Conservation (phyloP, 495 filamentous ascomycete genomes). For the Astrothelium macrocarpum region DNA sequence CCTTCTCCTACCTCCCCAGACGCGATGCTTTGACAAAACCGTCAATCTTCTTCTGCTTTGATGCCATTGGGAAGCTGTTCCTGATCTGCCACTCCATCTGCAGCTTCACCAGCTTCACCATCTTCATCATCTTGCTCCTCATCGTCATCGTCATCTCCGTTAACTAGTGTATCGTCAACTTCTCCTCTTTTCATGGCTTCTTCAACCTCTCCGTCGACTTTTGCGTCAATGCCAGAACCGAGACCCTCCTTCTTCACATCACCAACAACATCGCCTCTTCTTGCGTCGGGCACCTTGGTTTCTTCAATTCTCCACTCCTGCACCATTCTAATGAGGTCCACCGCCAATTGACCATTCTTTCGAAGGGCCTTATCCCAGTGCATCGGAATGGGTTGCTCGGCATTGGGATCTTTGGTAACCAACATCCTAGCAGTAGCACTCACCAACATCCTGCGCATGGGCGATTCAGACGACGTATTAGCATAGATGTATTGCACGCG, state of each 20-base stretch:
- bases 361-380: conserved; percentile 43
- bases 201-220: conserved; percentile 1
- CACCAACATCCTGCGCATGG: conserved; percentile 42
- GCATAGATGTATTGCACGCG: conserved; percentile 43
- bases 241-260: not conserved
- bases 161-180: not conserved
- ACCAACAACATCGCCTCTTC: conserved; percentile 28
- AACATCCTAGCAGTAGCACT: conserved; percentile 34
- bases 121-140: not conserved
- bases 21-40: not conserved
- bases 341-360: conserved; percentile 41
- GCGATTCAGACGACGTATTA: conserved; percentile 37
- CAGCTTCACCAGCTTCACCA: not conserved
- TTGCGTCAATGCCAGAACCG: not conserved
- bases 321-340: conserved; percentile 40
- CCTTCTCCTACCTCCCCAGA: not conserved
- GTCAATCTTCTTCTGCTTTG: not conserved
- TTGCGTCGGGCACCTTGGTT: conserved; percentile 36
- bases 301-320: conserved; percentile 40
- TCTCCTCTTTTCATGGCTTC: conserved; percentile 1
- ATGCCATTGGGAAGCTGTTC: not conserved
- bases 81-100: not conserved
- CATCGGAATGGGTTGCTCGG: conserved; percentile 27
- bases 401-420: conserved; percentile 27
- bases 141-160: not conserved